Percentiles rank a stretch among this genome's conserved stretches.
phyloP scores from a whole-genome alignment of 2,329 filamentous ascomycete species.

The Nigrospora sphaerica region DNA sequence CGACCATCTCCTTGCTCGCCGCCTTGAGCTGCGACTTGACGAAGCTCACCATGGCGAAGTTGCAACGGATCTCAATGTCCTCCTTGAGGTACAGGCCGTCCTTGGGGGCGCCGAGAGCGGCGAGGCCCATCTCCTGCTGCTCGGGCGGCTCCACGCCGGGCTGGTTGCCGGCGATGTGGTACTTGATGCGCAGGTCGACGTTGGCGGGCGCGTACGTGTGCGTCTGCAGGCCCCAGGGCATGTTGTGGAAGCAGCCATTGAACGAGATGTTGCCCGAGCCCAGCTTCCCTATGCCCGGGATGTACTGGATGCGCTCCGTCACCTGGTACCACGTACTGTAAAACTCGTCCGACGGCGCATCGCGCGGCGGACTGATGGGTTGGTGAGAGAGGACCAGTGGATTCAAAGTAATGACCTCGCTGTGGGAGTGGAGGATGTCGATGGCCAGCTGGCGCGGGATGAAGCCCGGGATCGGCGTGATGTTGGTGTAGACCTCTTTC shows the following conservation, averaged over 20 bases:
- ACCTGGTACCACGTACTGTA: conserved; percentile 73
- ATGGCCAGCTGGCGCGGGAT: conserved; percentile 66
- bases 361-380: conserved; percentile 58
- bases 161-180: conserved; percentile 62
- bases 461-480: conserved; percentile 63
- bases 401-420: conserved; percentile 64
- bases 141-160: conserved; percentile 57
- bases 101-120: conserved; percentile 49
- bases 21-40: conserved; percentile 62
- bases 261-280: conserved; percentile 61
- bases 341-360: conserved; percentile 62
- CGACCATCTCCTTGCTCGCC: conserved; percentile 60
- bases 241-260: conserved; percentile 65
- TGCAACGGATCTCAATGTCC: conserved; percentile 65
- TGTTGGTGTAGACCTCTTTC: conserved; percentile 59
- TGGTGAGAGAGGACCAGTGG: conserved; percentile 60
- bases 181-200: conserved; percentile 61
- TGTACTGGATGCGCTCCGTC: conserved; percentile 58
- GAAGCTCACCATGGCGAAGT: conserved; percentile 56
- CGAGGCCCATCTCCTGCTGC: conserved; percentile 52
- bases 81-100: conserved; percentile 63
- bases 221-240: conserved; percentile 65
- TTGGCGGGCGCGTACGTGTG: conserved; percentile 64
- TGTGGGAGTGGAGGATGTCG: conserved; percentile 65
- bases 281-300: conserved; percentile 59